Conservation (phyloP, 345 rosid genomes). For the Camelina neglecta region DNA sequence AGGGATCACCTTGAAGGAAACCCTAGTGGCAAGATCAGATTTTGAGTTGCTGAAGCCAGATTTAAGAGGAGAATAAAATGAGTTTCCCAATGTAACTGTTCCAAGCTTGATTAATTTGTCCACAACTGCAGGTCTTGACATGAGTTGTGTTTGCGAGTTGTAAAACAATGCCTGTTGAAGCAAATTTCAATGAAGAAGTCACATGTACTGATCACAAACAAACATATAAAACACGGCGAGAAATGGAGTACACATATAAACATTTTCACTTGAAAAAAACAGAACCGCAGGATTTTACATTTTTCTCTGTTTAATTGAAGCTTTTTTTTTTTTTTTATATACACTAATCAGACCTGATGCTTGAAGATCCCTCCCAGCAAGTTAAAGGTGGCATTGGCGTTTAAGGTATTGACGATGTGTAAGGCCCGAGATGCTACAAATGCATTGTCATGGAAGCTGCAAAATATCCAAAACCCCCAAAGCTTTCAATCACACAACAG, state of each 20-base stretch:
- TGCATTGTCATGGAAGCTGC: conserved; percentile 93
- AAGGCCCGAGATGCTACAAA: conserved; percentile 76
- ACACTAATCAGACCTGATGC: conserved; percentile 64
- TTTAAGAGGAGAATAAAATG: conserved; percentile 52
- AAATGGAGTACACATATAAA: neutral
- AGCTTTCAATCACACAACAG: conserved; percentile 16
- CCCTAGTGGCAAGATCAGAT: conserved; percentile 72
- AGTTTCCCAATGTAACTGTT: conserved; percentile 58
- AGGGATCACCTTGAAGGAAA: conserved; percentile 77
- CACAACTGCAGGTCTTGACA: conserved; percentile 62
- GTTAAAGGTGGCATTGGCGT: conserved; percentile 63
- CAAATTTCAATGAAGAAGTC: neutral
- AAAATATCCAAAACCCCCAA: neutral
- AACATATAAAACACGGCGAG: too few relatives aligned
- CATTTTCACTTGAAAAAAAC: neutral
- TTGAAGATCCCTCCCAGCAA: conserved; percentile 70
- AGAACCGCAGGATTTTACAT: neutral
- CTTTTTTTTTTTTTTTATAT: neutral
- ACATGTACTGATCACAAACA: neutral
- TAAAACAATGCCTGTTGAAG: conserved; percentile 66
- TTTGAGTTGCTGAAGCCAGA: conserved; percentile 60
- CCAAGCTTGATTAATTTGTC: conserved; percentile 60
- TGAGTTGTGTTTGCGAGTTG: conserved; percentile 61
- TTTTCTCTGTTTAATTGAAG: neutral
- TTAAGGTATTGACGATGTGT: conserved; percentile 62